Conservation (phyloP, 2,329 filamentous ascomycete species). For the Rachicladosporium sp. region DNA sequence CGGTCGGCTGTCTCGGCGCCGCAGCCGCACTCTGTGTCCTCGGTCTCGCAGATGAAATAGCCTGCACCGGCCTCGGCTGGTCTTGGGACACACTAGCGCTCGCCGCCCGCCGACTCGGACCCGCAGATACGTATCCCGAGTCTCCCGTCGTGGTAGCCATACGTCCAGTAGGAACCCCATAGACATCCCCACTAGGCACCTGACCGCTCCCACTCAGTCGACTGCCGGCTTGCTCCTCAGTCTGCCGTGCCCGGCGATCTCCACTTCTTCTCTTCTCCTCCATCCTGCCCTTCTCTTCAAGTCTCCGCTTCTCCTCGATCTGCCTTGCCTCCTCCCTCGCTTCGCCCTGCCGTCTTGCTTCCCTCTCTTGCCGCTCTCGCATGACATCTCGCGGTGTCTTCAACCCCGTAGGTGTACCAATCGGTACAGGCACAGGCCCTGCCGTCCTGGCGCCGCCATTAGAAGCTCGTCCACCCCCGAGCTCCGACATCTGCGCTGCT, state of each 20-base stretch:
- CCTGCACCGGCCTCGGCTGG: constrained; percentile 14
- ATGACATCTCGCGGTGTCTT: constrained; percentile 83
- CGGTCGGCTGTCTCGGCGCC: no score
- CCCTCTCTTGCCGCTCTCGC: constrained; percentile 69
- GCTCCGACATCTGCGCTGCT: constrained; percentile 83
- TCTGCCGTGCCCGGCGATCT: constrained; percentile 41
- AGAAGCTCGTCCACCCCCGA: constrained; percentile 48
- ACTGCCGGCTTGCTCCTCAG: constrained; percentile 7
- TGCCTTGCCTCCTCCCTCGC: constrained; percentile 20
- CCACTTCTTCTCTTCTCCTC: constrained; percentile 33
- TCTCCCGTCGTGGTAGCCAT: constrained; percentile 1
- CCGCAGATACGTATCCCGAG: constrained; percentile 4
- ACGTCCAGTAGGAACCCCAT: constrained; percentile 18
- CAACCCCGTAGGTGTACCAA: constrained; percentile 46
- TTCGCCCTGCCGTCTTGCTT: constrained; percentile 56
- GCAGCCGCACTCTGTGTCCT: no score
- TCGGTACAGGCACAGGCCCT: constrained; percentile 42
- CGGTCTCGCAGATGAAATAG: constrained; percentile 4
- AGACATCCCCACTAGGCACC: constrained; percentile 15
- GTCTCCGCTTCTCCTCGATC: constrained; percentile 38
- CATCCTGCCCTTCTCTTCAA: constrained; percentile 21
- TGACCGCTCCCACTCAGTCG: constrained; percentile 13
- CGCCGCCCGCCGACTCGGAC: constrained; percentile 3
- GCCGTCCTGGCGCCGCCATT: constrained; percentile 45
- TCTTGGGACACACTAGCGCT: constrained; percentile 12